Evolutionary conservation across 2,329 filamentous ascomycete genomes (phyloP).

Genomic region (Myotisia sp.): DNA sequence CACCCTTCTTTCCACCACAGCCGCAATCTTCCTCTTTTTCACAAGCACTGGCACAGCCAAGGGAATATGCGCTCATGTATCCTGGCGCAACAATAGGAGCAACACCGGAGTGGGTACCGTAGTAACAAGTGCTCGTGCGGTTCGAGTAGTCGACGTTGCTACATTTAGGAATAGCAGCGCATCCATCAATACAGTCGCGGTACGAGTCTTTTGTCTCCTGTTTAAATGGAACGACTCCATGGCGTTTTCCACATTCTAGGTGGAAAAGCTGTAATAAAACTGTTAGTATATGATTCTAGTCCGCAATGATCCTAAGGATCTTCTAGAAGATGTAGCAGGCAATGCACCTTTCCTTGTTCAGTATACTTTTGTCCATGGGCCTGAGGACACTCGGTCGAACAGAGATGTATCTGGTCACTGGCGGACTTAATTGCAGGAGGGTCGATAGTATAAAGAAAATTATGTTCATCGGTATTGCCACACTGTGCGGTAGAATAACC

Average conservation of each 20-base stretch:
- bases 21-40: background rate
- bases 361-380: background rate
- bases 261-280: constrained; percentile 1
- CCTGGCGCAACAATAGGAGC: constrained; percentile 1
- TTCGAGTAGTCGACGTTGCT: background rate
- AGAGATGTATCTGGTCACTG: background rate
- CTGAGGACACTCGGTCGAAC: background rate
- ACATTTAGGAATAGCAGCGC: background rate
- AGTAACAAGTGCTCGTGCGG: background rate
- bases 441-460: background rate
- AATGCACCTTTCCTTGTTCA: background rate
- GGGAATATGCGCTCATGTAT: background rate
- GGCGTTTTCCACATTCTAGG: background rate
- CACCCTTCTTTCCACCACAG: background rate
- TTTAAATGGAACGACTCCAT: background rate
- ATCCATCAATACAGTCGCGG: constrained; percentile 1
- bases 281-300: background rate
- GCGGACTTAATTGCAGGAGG: background rate
- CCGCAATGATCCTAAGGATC: background rate
- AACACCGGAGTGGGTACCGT: background rate
- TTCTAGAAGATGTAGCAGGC: background rate
- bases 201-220: background rate
- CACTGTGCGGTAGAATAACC: background rate
- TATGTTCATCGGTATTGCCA: background rate
- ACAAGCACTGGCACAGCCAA: background rate